Evolutionary conservation across 2,329 filamentous ascomycete species (phyloP), one percentile per base, ranked within the genome.

Genomic region (Monosporascus sp.): DNA sequence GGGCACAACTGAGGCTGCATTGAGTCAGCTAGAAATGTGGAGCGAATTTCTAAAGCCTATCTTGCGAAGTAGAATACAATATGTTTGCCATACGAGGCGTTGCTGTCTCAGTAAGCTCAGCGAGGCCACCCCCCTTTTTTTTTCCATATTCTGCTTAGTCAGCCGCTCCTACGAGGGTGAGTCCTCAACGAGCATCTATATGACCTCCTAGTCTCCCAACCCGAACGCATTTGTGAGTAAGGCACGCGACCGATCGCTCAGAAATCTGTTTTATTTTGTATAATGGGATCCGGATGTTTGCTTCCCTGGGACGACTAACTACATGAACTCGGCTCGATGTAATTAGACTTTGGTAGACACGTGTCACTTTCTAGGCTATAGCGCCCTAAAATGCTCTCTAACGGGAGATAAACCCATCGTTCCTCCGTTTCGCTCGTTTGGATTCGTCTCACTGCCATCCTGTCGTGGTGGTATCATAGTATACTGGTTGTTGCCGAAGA

Each of bases 401-500:
- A 45, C 64, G 65, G 46, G 62, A 54, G 11, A 65, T 67, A 49
- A 64, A 48, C 49, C 61, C 65, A 38, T 66, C 52, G 50, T 68
- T 65, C 5, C 60, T 51, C n/a, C 57, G 45, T 27, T 61, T 52
- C 27, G 63, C 51, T 16, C 53, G 52, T 5, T 59, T 51, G 1
- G 61, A 48, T 20, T 57, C 56, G 20, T 52, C 51, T 3, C 56
- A 54, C 8, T 56, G 53, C 65, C 64, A 69, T 5, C 52, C 11
- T 1, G 58, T 51, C 2, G 55, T 62, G 26, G 61, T 57, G 56
- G 73, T 73, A 48, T 60, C 60, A 51, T 70, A 69, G 64, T 73
- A 63, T 35, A 65, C 60, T 7, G 70, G 68, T 1, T 69, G 67
- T n/a, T 77, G 67, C 76, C 76, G 80, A 0, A 75, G 76, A 1